Conservation (phyloP, 192 early-diverging fungal species). For the Coemansia pectinata region DNA sequence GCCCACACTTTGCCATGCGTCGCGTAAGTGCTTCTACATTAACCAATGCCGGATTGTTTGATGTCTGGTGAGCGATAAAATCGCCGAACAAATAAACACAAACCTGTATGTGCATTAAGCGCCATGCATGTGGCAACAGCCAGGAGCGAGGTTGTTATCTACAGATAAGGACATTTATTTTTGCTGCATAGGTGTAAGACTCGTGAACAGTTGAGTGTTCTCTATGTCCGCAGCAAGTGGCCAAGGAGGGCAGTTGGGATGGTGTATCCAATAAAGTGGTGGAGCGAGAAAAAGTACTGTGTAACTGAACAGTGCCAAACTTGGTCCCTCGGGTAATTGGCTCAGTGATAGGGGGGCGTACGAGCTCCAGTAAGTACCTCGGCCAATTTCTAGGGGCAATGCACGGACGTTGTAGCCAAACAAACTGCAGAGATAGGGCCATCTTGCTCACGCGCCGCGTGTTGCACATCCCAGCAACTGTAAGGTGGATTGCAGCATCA, state of each 20-base stretch:
- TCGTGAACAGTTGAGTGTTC: neutral
- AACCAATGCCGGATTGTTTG: neutral
- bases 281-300: neutral
- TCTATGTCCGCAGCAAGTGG: neutral
- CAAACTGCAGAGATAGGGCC: neutral
- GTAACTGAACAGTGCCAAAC: neutral
- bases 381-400: constrained; percentile 2
- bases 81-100: constrained; percentile 3
- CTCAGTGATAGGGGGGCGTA: neutral
- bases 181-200: neutral
- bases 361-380: neutral
- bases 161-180: neutral
- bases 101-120: constrained; percentile 1
- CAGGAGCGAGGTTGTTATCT: neutral
- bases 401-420: neutral
- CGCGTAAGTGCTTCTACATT: neutral
- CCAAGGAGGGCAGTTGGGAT: neutral
- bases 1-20: neutral
- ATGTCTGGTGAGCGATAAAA: constrained; percentile 7
- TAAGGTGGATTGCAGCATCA: neutral
- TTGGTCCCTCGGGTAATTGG: neutral
- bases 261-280: neutral
- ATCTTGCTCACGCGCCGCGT: constrained; percentile 2
- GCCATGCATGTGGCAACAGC: neutral
- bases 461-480: constrained; percentile 1